Conservation (phyloP, 495 filamentous ascomycete species). For the Umbilicaria muhlenbergii region DNA sequence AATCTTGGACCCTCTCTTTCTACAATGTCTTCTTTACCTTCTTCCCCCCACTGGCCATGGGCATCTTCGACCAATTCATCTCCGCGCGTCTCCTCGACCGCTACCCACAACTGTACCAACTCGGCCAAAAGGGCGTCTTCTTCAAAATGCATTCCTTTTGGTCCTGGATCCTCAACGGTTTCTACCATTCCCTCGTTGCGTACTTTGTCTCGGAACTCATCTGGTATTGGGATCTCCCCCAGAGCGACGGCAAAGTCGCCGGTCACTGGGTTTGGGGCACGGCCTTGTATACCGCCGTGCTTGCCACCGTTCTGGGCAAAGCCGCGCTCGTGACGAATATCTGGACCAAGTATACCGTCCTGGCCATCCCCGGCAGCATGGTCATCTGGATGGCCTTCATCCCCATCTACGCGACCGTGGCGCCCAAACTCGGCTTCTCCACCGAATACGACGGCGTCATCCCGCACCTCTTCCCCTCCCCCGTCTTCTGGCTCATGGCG, state of each 20-base stretch:
- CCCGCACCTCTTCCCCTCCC: conserved; percentile 60
- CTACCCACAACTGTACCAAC: conserved; percentile 90
- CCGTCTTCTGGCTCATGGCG: conserved; percentile 81
- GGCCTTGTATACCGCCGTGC: conserved; percentile 74
- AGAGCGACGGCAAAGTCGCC: conserved; percentile 57
- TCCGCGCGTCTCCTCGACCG: conserved; percentile 90
- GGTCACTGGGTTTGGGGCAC: conserved; percentile 98
- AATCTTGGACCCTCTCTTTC: conserved; percentile 97
- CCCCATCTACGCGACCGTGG: conserved; percentile 78
- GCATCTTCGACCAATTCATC: conserved; percentile 96
- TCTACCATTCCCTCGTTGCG: conserved; percentile 87
- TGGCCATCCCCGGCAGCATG: conserved; percentile 91
- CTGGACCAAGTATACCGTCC: conserved; percentile 96
- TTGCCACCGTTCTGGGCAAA: conserved; percentile 88
- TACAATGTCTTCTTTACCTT: conserved; percentile 99
- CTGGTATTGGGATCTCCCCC: conserved; percentile 60
- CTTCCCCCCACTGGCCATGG: conserved; percentile 83
- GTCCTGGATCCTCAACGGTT: conserved; percentile 83
- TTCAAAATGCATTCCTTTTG: conserved; percentile 86
- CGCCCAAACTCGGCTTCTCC: conserved; percentile 70
- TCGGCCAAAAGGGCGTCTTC: conserved; percentile 82
- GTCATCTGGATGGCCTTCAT: conserved; percentile 82
- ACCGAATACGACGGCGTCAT: conserved; percentile 76
- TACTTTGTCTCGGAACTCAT: conserved; percentile 75
- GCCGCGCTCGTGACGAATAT: conserved; percentile 89